Conservation (phyloP, 345 rosid species). For the Trapa bicornis region DNA sequence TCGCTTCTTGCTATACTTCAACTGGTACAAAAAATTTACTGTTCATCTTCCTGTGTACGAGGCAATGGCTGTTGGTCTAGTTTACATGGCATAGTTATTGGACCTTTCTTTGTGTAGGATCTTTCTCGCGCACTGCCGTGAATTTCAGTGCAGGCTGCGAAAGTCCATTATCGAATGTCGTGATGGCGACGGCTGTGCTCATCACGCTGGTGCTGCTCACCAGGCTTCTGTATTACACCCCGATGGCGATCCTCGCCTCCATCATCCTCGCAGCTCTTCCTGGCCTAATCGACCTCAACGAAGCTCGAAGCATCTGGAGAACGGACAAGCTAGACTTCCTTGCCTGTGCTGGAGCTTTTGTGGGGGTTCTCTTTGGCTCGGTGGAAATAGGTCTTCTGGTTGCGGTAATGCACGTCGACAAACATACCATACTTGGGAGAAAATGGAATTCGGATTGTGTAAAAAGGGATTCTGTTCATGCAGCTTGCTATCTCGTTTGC, state of each 20-base stretch:
- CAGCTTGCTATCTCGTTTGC: constrained; percentile 71
- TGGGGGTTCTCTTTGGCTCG: constrained; percentile 65
- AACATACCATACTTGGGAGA: neutral
- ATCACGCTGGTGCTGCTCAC: constrained; percentile 52
- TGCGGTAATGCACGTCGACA: constrained; percentile 33
- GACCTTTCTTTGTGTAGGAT: constrained; percentile 31
- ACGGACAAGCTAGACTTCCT: constrained; percentile 79
- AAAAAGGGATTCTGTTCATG: neutral
- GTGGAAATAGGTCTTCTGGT: constrained; percentile 80
- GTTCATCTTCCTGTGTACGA: too few relatives aligned
- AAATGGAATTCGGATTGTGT: neutral
- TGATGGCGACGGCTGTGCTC: constrained; percentile 73
- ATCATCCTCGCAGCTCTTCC: constrained; percentile 80
- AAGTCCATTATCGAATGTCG: constrained; percentile 67
- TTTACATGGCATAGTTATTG: too few relatives aligned
- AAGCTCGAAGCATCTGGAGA: constrained; percentile 59
- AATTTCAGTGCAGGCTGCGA: constrained; percentile 80
- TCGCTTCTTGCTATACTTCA: constrained; percentile 77
- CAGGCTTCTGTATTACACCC: constrained; percentile 67
- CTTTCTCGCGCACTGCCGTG: constrained; percentile 85
- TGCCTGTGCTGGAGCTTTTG: constrained; percentile 70
- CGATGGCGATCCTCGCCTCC: constrained; percentile 66
- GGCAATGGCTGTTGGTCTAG: too few relatives aligned
- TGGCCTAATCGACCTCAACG: constrained; percentile 55
- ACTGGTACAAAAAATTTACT: constrained; percentile 35